These are phyloP conservation scores for Solanum arcanum DNA, from an alignment of 257 asterid genomes.

Conservation along the genomic window DNA sequence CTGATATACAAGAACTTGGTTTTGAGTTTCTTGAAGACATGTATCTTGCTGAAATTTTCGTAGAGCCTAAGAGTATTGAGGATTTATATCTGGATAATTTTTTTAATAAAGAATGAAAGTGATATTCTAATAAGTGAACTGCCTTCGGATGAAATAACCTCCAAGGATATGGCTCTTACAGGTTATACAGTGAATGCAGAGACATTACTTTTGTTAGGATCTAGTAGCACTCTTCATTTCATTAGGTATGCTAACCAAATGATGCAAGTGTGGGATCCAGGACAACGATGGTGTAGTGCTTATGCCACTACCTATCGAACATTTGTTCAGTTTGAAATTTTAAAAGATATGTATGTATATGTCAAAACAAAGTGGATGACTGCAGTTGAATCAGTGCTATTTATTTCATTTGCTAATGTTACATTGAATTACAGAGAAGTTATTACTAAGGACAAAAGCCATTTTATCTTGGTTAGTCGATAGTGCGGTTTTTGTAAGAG, in stretches of 20 bases:
- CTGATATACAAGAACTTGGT: not conserved
- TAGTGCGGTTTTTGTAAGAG: not conserved
- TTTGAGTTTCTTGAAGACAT: not conserved
- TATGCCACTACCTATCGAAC: no score
- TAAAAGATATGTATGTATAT: not conserved
- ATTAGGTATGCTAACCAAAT: no score
- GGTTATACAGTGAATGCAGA: not conserved
- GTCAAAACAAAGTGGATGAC: not conserved
- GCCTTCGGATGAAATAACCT: not conserved
- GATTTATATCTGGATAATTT: not conserved
- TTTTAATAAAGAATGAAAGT: no score
- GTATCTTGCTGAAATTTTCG: not conserved
- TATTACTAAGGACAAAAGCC: not conserved
- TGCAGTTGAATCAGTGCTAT: not conserved
- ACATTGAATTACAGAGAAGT: not conserved
- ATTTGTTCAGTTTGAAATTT: no score
- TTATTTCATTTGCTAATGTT: no score
- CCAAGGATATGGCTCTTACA: not conserved
- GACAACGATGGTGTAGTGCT: no score
- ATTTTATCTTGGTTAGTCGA: not conserved
- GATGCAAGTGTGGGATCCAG: no score
- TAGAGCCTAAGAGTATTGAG: not conserved
- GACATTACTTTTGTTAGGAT: not conserved
- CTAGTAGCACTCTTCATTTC: no score
- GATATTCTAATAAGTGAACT: no score